Base-by-base conservation (phyloP, 805 yeast species). In the Kodamaea laetipori region DNA sequence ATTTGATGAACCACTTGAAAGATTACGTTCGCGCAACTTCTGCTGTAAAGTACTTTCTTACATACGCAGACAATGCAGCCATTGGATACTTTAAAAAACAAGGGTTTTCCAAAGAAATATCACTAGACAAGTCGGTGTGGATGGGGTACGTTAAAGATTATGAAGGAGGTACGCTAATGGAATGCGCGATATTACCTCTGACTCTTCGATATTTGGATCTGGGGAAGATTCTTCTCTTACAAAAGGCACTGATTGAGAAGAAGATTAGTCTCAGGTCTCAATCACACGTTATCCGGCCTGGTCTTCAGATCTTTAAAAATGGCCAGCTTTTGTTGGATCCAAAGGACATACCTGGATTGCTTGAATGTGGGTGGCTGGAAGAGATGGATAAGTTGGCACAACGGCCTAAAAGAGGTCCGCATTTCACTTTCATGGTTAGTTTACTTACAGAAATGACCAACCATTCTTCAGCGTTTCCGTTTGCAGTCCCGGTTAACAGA, bases 161-260 rank as follows among this genome's bases (percentile, higher is more conserved):
- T 66, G 99, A 94, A 67, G 99, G 99, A 17, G 99, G 98, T 54
- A 94, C 99, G 1, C 70, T 94, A 48, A 92, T 94, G 97, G 98
- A 94, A 68, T 94, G 99, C 61, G 69, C 92, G 0, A 90, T 92
- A 95, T 71, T 94, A 41, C 97, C 97, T 1, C 73, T 80, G 39
- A 82, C 89, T 45, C 52, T 71, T 39, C 78, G 98, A 52, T 94
- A 94, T 63, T 70, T 94, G 41, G 99, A 94, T 61, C 84, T 88
- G 51, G 84, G 85, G 1, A 92, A 90, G 63, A 88, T 94, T 31
- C 65, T 94, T 40, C 69, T 94, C 41, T 68, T 90, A 19, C 99
- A 94, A 61, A 88, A 86, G 57, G 97, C 97, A 1, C 96, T 98
- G 4, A 81, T 94, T 16, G 81, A 86, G 60, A 76, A 83, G 52